Evolutionary conservation across 2,329 filamentous ascomycete genomes (phyloP), one percentile per base, ranked within the genome.

Genomic region (Verticillium alfalfae): DNA sequence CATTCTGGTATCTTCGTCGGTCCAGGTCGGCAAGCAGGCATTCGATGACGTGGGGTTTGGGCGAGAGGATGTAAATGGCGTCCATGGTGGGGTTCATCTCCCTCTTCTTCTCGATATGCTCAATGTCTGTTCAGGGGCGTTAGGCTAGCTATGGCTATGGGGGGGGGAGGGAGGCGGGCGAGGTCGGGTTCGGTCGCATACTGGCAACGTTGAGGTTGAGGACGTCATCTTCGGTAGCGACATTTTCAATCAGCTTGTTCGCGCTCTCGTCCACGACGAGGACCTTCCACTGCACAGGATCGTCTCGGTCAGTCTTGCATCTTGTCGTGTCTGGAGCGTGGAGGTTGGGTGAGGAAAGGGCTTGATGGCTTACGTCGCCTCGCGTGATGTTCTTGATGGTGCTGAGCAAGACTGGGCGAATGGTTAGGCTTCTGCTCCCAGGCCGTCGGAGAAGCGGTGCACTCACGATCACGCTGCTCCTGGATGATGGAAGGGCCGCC

Each of bases 151-250:
- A 18, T 26, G 55, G 57, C 10, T 55, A 34, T 55, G 16, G 55
- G 54, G 34, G 59, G 18, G 55, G 16, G 41, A 45, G 16, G 55
- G 54, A 36, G 59, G 18, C 49, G 13, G 41, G 54, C 38, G 38
- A 49, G n/a, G 60, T 37, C 36, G 60, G 54, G 57, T 26, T 26
- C 26, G 26, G 26, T 37, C 57, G 73, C 88, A 73, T 84, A 97
- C 93, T 97, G 68, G 93, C 94, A 76, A 99, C 91, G 74, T 97
- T 97, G 77, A 93, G 88, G 74, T 96, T 96, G 78, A 99, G 89
- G 67, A 99, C 96, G 71, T 97, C 92, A 85, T 99, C 94, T 80
- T 97, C 91, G 71, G 92, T 94, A 73, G 94, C 86, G 56, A 92
- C 90, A 81, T 94, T 96, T 77, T 96, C 89, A 69, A 99, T 84